A percentile compares a stretch with the other conserved stretches of the same genome.
These are phyloP conservation scores for Mesembryanthemum crystallinum DNA, from an alignment of 148 eudicot species.

Conservation along the genomic window DNA sequence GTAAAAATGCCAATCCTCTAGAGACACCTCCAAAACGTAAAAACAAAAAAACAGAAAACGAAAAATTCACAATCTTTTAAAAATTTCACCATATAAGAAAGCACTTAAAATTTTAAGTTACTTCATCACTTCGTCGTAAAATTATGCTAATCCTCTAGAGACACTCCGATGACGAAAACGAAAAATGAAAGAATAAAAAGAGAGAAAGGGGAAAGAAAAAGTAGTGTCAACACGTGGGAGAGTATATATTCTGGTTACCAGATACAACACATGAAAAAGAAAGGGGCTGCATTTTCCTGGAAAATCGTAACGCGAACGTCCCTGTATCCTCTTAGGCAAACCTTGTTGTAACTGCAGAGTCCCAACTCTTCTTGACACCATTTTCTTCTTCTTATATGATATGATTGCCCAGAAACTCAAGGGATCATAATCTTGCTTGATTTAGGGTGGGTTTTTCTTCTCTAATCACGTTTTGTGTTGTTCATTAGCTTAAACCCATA, in stretches of 20 bases:
- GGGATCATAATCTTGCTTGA: neutral
- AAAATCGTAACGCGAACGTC: conserved; percentile 4
- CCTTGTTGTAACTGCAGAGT: conserved; percentile 1
- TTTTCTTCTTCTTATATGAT: too few species aligned
- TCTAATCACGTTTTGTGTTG: neutral
- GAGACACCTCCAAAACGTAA: too few species aligned
- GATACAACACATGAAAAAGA: neutral
- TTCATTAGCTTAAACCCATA: conserved; percentile 1
- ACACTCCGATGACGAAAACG: neutral
- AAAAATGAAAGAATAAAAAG: neutral
- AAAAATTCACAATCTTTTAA: too few species aligned
- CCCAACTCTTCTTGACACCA: neutral
- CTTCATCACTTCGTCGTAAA: too few species aligned
- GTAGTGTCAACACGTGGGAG: neutral
- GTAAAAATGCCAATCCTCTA: too few species aligned
- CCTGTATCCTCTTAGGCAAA: neutral
- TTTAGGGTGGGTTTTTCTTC: neutral
- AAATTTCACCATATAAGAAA: too few species aligned
- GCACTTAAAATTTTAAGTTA: too few species aligned
- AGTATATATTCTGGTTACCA: neutral
- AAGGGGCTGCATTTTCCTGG: neutral
- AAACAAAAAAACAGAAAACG: too few species aligned
- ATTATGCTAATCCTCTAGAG: too few species aligned
- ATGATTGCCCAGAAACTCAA: neutral
- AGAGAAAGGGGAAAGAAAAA: neutral